Percentiles rank a stretch among this genome's conserved stretches.
phyloP scores from a whole-genome alignment of 2,329 filamentous ascomycete genomes.

The Xylaria sp. region DNA sequence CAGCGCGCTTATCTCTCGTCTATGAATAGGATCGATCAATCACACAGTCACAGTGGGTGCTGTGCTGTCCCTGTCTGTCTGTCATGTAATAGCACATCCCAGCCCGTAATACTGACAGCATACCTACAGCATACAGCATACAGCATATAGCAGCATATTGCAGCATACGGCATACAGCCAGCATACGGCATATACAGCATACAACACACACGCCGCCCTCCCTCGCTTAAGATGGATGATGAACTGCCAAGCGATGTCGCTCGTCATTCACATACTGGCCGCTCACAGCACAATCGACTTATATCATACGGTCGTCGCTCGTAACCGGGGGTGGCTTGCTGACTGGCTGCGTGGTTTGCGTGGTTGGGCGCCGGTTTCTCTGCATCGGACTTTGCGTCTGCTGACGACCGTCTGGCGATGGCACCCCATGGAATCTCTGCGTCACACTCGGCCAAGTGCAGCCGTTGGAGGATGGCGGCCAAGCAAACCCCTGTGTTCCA shows the following conservation, averaged over 20 bases:
- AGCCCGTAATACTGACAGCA: neutral
- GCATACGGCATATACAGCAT: neutral
- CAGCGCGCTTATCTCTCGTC: too few species aligned
- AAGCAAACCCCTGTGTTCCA: constrained; percentile 39
- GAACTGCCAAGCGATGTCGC: too few species aligned
- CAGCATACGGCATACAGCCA: neutral
- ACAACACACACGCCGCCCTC: too few species aligned
- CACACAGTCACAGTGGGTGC: too few species aligned
- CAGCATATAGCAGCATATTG: neutral
- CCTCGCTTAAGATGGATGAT: too few species aligned
- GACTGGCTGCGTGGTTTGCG: neutral
- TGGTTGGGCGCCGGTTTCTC: neutral
- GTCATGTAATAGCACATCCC: too few species aligned
- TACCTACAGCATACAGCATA: neutral
- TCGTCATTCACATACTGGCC: too few species aligned
- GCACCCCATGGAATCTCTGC: constrained; percentile 33
- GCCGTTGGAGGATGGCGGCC: constrained; percentile 32
- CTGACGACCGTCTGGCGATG: constrained; percentile 23
- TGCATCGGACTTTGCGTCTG: constrained; percentile 24
- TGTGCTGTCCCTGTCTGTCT: too few species aligned
- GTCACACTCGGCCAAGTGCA: constrained; percentile 43
- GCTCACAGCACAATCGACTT: neutral
- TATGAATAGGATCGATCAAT: too few species aligned
- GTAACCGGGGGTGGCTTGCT: neutral
- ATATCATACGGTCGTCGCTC: constrained; percentile 3